Evolutionary conservation across 2,329 filamentous ascomycete species (phyloP).

Genomic region (Zasmidium cellare): DNA sequence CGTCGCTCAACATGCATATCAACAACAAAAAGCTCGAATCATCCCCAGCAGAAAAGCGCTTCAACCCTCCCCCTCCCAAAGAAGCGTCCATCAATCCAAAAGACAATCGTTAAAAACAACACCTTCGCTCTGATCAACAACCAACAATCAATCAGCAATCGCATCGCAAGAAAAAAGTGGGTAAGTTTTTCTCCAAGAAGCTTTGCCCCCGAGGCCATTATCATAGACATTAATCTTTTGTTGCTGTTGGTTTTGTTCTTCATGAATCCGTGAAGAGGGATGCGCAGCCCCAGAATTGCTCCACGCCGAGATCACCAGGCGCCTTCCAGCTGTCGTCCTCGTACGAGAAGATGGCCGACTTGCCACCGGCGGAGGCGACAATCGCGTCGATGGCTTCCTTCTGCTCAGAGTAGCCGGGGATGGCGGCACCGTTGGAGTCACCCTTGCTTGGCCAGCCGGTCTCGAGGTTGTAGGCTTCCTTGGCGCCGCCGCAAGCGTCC

Average conservation of each 20-base stretch:
- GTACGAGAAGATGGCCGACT: slow-evolving; percentile 79
- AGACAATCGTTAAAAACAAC: not conserved
- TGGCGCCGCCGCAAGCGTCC: slow-evolving; percentile 64
- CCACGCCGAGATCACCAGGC: slow-evolving; percentile 66
- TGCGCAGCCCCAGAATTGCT: slow-evolving; percentile 76
- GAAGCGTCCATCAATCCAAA: no score
- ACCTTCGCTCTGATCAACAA: not conserved
- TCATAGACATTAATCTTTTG: slow-evolving; percentile 4
- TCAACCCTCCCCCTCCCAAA: no score
- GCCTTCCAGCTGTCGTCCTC: slow-evolving; percentile 81
- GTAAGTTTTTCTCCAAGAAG: not conserved
- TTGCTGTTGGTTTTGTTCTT: not conserved
- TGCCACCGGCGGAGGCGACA: slow-evolving; percentile 61
- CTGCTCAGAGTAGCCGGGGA: slow-evolving; percentile 69
- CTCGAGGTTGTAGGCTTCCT: slow-evolving; percentile 80
- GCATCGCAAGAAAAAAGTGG: not conserved
- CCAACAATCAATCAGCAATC: not conserved
- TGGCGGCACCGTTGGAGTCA: slow-evolving; percentile 67
- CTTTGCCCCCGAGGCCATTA: not conserved
- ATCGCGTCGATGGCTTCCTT: slow-evolving; percentile 71
- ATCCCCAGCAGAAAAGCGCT: no score
- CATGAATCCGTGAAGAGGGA: slow-evolving; percentile 35
- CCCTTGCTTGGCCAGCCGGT: slow-evolving; percentile 82
- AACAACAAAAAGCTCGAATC: no score
- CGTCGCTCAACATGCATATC: not conserved